A percentile compares a stretch with the other conserved stretches of the same genome.
phyloP scores from a whole-genome alignment of 345 rosid species.

The Eucalyptus globulus region DNA sequence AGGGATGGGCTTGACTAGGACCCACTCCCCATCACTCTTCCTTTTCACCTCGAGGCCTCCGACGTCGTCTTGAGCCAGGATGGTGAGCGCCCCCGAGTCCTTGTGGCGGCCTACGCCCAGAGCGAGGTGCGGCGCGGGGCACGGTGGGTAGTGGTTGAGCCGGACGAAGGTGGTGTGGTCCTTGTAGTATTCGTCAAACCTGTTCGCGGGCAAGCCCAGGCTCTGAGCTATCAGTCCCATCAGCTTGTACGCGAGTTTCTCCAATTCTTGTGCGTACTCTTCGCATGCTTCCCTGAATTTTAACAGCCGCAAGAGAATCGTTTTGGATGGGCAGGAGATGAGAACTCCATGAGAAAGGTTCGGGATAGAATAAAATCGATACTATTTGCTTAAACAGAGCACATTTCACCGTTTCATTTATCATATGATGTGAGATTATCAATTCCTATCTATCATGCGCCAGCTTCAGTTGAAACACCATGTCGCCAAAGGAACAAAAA shows the following conservation, averaged over 20 bases:
- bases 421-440: neutral
- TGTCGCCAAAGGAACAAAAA: neutral
- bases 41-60: constrained; percentile 21
- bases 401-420: neutral
- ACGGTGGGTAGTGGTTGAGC: constrained; percentile 17
- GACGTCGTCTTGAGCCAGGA: constrained; percentile 17
- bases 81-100: constrained; percentile 3
- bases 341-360: neutral
- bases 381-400: neutral
- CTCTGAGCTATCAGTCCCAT: constrained; percentile 43
- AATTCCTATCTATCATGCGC: neutral
- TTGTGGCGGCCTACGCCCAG: constrained; percentile 25
- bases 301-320: neutral
- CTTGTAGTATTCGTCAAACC: constrained; percentile 31
- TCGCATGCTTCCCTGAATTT: constrained; percentile 28
- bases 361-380: neutral
- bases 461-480: neutral
- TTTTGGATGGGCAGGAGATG: neutral
- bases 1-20: constrained; percentile 9
- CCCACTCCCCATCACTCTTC: constrained; percentile 23
- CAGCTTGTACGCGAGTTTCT: constrained; percentile 28
- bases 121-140: constrained; percentile 10
- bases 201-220: constrained; percentile 29
- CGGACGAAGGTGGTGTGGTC: constrained; percentile 27
- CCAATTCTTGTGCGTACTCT: constrained; percentile 36